Percentiles rank a stretch among this genome's conserved stretches.
Evolutionary conservation across 306 rosid genomes (phyloP).

Genomic region (Datisca glomerata): DNA sequence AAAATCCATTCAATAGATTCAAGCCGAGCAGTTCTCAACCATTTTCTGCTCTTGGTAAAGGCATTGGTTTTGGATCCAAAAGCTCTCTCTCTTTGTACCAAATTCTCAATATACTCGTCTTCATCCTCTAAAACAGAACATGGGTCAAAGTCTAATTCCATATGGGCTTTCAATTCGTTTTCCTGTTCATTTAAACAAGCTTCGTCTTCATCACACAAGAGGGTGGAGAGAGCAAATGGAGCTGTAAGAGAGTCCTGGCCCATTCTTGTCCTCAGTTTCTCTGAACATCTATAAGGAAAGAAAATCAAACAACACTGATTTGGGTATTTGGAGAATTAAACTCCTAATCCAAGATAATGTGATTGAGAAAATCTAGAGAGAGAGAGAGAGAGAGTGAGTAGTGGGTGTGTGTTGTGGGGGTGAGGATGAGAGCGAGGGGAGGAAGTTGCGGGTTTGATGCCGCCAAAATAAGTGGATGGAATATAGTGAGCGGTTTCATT

Average conservation of each 20-base stretch:
- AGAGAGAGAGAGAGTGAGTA: not conserved
- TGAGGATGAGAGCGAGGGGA: conserved; percentile 15
- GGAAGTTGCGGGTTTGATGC: conserved; percentile 60
- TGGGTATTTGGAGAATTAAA: conserved; percentile 17
- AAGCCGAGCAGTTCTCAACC: conserved; percentile 46
- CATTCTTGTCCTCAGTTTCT: conserved; percentile 26
- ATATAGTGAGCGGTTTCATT: too few species aligned
- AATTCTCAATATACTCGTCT: conserved; percentile 42
- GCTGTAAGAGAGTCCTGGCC: conserved; percentile 19
- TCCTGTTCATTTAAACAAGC: conserved; percentile 20
- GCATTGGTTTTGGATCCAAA: conserved; percentile 25
- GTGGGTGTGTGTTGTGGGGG: not conserved
- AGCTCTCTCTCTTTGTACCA: conserved; percentile 42
- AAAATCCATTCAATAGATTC: conserved; percentile 74
- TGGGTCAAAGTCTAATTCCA: conserved; percentile 12
- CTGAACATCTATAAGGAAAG: conserved; percentile 11
- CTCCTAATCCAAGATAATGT: conserved; percentile 19
- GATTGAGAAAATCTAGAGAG: conserved; percentile 14
- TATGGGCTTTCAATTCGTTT: conserved; percentile 13
- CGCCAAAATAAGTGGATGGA: conserved; percentile 72
- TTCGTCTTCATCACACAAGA: conserved; percentile 51
- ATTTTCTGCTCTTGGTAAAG: conserved; percentile 11
- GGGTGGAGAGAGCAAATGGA: conserved; percentile 20
- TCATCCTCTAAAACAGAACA: conserved; percentile 34
- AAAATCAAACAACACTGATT: conserved; percentile 11